A percentile compares a stretch with the other conserved stretches of the same genome.
phyloP scores from a whole-genome alignment of 345 rosid species.

The Bruguiera parviflora region DNA sequence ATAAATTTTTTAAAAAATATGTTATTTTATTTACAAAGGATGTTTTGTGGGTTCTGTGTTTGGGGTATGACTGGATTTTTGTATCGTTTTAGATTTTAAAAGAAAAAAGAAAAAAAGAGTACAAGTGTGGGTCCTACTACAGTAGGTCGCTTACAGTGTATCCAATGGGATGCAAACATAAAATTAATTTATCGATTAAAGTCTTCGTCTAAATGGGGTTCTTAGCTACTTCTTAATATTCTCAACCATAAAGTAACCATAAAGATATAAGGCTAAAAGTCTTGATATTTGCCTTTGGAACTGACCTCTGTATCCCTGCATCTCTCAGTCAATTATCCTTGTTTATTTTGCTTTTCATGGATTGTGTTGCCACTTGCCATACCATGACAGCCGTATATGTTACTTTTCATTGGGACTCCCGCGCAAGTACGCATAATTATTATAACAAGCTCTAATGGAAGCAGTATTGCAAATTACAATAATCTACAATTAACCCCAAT shows the following conservation, averaged over 20 bases:
- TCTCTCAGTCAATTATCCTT: background rate
- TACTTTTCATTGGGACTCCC: background rate
- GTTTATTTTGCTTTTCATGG: conserved; percentile 7
- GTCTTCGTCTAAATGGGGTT: background rate
- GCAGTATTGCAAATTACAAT: no score
- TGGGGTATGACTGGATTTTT: no score
- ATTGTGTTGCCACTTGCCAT: conserved; percentile 9
- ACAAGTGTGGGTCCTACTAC: conserved; percentile 23
- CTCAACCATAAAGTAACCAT: background rate
- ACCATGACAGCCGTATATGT: background rate
- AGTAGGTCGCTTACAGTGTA: conserved; percentile 37
- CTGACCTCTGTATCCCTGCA: background rate
- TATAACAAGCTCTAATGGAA: no score
- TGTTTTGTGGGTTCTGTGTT: no score
- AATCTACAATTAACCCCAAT: no score
- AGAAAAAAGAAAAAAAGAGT: conserved; percentile 3
- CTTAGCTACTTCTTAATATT: background rate
- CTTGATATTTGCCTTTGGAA: conserved; percentile 23
- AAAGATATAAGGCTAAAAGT: conserved; percentile 16
- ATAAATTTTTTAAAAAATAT: no score
- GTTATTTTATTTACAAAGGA: no score
- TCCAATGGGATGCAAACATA: conserved; percentile 19
- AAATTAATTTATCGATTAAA: conserved; percentile 10
- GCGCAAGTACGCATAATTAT: background rate
- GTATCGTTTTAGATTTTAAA: no score